Conservation (phyloP, 108 stramenopile species). For the Pseudonitzschia multiseries region DNA sequence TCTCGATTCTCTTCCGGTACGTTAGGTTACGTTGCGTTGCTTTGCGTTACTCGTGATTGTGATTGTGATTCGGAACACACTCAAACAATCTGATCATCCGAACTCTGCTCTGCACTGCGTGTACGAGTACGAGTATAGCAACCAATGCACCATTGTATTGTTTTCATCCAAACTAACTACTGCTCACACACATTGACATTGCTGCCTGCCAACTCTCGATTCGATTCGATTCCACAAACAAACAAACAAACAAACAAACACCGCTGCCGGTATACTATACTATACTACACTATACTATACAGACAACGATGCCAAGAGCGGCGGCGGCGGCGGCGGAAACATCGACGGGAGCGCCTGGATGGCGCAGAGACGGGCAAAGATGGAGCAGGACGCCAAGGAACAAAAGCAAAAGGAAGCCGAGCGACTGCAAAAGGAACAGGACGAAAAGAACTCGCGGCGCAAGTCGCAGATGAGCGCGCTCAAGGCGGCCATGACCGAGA, state of each 20-base stretch:
- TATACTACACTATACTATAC: no score
- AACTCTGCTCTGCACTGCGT: no score
- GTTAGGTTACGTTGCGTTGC: background rate
- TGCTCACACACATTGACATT: conserved; percentile 8
- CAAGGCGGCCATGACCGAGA: conserved; percentile 21
- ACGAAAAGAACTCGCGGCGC: conserved; percentile 29
- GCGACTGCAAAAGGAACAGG: conserved; percentile 19
- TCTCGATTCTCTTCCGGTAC: conserved; percentile 27
- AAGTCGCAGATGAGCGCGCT: conserved; percentile 34
- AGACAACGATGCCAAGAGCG: no score
- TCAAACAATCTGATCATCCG: background rate
- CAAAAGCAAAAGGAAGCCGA: conserved; percentile 19
- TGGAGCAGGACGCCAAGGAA: conserved; percentile 25
- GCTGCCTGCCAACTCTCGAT: no score
- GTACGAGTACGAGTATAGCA: no score
- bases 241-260: no score
- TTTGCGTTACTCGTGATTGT: background rate
- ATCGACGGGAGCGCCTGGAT: conserved; percentile 45
- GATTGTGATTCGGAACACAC: background rate
- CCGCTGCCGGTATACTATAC: no score
- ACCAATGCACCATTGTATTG: no score
- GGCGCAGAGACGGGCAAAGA: conserved; percentile 44
- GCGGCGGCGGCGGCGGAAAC: background rate
- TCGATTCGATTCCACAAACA: no score
- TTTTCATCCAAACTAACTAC: no score